Conservation (phyloP, 2,329 filamentous ascomycete genomes). For the Didymella arachidicola region DNA sequence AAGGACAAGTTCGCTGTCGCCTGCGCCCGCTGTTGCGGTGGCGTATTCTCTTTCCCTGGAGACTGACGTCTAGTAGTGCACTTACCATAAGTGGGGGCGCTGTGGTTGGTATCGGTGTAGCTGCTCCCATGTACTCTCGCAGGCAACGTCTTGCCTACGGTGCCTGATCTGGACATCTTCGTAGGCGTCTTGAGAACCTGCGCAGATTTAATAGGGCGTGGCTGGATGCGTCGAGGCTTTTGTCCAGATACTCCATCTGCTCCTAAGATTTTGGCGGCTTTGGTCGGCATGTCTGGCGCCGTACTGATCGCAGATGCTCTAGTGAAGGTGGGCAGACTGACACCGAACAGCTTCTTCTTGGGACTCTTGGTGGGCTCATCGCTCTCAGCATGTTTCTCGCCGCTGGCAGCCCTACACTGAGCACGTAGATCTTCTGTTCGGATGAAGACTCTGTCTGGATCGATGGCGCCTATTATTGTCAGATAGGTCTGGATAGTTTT, state of each 20-base stretch:
- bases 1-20: slow-evolving; percentile 11
- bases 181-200: slow-evolving; percentile 21
- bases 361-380: slow-evolving; percentile 46
- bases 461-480: slow-evolving; percentile 10
- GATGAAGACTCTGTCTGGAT: slow-evolving; percentile 27
- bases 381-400: slow-evolving; percentile 18
- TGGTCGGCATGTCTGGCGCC: slow-evolving; percentile 30
- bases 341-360: slow-evolving; percentile 52
- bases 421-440: slow-evolving; percentile 33
- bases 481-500: neutral
- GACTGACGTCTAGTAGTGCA: slow-evolving; percentile 18
- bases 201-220: slow-evolving; percentile 29
- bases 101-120: slow-evolving; percentile 6
- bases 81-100: slow-evolving; percentile 4
- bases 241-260: neutral
- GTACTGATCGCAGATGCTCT: slow-evolving; percentile 21
- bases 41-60: slow-evolving; percentile 17
- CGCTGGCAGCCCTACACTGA: slow-evolving; percentile 27
- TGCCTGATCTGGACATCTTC: slow-evolving; percentile 34
- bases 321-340: slow-evolving; percentile 39
- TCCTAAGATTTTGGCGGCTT: slow-evolving; percentile 49
- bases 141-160: slow-evolving; percentile 35
- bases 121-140: slow-evolving; percentile 26
- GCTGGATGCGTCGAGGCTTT: slow-evolving; percentile 20
- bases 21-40: slow-evolving; percentile 16